These are phyloP conservation scores for Clitopilus passeckerianus DNA, from an alignment of 768 basidiomycete genomes.

Conservation along the genomic window DNA sequence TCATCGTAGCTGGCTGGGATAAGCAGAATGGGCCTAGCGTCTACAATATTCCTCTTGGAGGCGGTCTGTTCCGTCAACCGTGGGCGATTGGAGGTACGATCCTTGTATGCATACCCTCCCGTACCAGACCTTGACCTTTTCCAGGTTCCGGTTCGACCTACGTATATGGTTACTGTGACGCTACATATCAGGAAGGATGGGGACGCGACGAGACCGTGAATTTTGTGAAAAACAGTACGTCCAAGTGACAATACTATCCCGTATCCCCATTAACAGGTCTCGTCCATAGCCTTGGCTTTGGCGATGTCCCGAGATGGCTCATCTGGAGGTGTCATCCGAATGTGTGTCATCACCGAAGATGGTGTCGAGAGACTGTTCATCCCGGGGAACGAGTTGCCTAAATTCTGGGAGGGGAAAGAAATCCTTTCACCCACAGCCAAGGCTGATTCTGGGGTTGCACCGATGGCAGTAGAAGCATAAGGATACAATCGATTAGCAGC, in stretches of 20 bases:
- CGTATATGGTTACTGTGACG: slow-evolving; percentile 98
- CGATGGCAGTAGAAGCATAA: slow-evolving; percentile 46
- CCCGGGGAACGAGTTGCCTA: slow-evolving; percentile 84
- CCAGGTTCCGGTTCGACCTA: slow-evolving; percentile 94
- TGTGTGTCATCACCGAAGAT: slow-evolving; percentile 94
- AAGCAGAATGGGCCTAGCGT: slow-evolving; percentile 85
- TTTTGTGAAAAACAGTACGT: slow-evolving; percentile 94
- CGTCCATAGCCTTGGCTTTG: slow-evolving; percentile 69
- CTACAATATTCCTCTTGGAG: slow-evolving; percentile 95
- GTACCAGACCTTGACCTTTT: slow-evolving; percentile 4
- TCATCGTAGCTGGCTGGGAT: slow-evolving; percentile 99
- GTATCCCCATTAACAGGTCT: background rate
- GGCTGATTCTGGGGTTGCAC: slow-evolving; percentile 30
- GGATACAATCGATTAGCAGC: background rate
- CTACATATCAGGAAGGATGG: slow-evolving; percentile 95
- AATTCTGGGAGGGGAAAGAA: slow-evolving; percentile 85
- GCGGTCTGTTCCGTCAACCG: slow-evolving; percentile 93
- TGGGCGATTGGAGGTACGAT: slow-evolving; percentile 95
- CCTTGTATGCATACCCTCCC: background rate
- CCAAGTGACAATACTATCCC: background rate
- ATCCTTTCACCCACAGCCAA: slow-evolving; percentile 40
- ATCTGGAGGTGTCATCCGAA: slow-evolving; percentile 94
- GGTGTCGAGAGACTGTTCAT: slow-evolving; percentile 90
- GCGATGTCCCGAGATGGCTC: slow-evolving; percentile 99
- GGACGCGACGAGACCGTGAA: slow-evolving; percentile 83